A percentile compares a stretch with the other conserved stretches of the same genome.
These are phyloP conservation scores for Leccinum huronense DNA, from an alignment of 1,284 basidiomycete genomes.

Conservation along the genomic window DNA sequence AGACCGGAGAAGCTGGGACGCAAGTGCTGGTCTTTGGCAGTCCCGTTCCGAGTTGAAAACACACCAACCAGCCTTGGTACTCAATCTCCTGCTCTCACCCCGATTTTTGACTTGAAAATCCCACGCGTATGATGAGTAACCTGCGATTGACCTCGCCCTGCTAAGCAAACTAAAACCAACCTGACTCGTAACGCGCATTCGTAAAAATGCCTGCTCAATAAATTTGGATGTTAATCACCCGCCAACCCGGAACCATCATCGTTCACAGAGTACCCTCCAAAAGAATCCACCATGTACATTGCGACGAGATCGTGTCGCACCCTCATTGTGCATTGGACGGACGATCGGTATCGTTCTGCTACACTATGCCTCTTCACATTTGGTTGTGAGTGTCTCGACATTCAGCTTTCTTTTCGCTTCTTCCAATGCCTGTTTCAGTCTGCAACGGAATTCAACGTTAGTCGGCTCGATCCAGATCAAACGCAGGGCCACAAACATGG, in stretches of 20 bases:
- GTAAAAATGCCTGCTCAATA: background rate
- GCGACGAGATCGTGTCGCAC: background rate
- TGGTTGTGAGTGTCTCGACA: background rate
- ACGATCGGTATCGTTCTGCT: background rate
- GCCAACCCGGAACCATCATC: background rate
- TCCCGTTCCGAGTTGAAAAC: background rate
- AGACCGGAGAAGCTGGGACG: background rate
- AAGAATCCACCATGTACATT: background rate
- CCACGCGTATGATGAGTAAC: too few species aligned
- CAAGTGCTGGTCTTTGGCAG: background rate
- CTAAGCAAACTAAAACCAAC: too few species aligned
- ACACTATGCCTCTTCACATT: background rate
- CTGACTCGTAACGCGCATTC: background rate
- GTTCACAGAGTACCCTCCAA: background rate
- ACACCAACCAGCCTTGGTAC: background rate
- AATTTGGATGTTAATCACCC: background rate
- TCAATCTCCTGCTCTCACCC: background rate
- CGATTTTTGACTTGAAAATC: too few species aligned
- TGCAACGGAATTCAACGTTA: background rate
- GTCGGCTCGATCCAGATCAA: background rate
- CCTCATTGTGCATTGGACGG: background rate
- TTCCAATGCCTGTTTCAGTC: constrained; percentile 8
- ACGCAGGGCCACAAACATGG: constrained; percentile 13
- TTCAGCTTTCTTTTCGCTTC: background rate
- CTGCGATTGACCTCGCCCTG: too few species aligned